Evolutionary conservation across 805 yeast species (phyloP), one percentile per base, ranked within the genome.

Genomic region (Wickerhamiella galacta): DNA sequence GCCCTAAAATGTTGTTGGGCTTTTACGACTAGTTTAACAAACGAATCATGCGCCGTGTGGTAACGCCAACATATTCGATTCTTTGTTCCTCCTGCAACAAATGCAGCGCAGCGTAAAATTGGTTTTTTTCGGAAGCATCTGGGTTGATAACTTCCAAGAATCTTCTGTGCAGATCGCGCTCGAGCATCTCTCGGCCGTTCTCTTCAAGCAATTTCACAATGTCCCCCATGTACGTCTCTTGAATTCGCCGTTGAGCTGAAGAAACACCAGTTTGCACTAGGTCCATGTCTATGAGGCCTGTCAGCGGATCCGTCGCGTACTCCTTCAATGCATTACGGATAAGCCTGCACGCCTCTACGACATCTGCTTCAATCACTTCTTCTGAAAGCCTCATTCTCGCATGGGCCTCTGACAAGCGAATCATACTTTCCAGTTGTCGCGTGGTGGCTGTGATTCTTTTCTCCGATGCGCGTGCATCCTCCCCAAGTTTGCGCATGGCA

Each of bases 201-300:
- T 62, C 68, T 9, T 35, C 37, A 10, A 33, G 9, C 10, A 35
- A 31, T 8, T 31, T 9, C 7, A 16, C n/a, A 15, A 25, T 16
- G 19, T 25, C 19, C 7, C 16, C 19, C 17, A 16, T 16, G n/a
- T 25, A 37, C 20, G 22, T 14, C 5, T 41, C 46, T 11, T 34
- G 31, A 28, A 28, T 40, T 24, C 39, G 40, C 3, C 48, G 36
- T 53, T 85, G 93, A 3, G 87, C 80, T 2, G 80, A 66, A 0
- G 95, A 79, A 30, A 85, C 83, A 30, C 96, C 98, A 0, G 96
- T 90, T 58, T 87, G 95, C 19, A 90, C 85, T 52, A 90, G 63
- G 53, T 83, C 95, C 95, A 90, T 83, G 52, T 90, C 98, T 43
- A 90, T 90, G 47, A 90, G 70, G 20, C 99, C 99, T 0, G 98